Base-by-base conservation (phyloP, 805 yeast species). In the Yarrowia bubula region DNA sequence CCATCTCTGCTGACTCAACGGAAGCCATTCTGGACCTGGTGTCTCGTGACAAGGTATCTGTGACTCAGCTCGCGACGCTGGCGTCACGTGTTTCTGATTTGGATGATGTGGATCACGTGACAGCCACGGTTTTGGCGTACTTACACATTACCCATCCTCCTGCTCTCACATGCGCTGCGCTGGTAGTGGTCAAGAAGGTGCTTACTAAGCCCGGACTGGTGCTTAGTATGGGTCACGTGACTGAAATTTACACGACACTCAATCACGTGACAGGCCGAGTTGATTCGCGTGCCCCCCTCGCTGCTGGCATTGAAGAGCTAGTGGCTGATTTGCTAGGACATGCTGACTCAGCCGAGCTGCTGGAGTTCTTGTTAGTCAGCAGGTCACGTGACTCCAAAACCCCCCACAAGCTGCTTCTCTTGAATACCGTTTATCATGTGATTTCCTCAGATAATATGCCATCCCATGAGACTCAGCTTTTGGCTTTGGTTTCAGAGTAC, bases 231-330 rank as follows among this genome's bases (percentile, higher is more conserved):
- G 61, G 31, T 15, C 47, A 39, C 33, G 61, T 55, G 38, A 41
- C 47, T 8, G 61, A 55, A 8, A 55, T 51, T 3, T 51, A n/a
- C 11, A 3, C 60, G 10, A 51, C 60, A n/a, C 35, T 51, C 10
- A 38, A 28, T 22, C 43, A 51, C 37, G 60, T 51, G 35, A 51
- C 28, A 37, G 8, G 22, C 18, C 35, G 31, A 3, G 35, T 58
- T 32, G 64, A 58, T 10, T 32, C 64, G 1, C 64, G 64, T 3
- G 32, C 64, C 1, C 41, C 43, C 11, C 32, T 58, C 0, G 64
- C 64, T 17, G 64, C 64, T 14, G 64, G 43, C 8, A 37, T 58
- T 13, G 64, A 58, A 8, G 64, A 58, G 28, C 43, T 58, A 1
- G 51, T 37, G 4, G 64, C 43, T 3, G 64, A 58, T 8, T 18